Percentiles rank a stretch among this genome's conserved stretches.
phyloP scores from a whole-genome alignment of 192 early-diverging fungal species.

The Entomortierella lignicola region DNA sequence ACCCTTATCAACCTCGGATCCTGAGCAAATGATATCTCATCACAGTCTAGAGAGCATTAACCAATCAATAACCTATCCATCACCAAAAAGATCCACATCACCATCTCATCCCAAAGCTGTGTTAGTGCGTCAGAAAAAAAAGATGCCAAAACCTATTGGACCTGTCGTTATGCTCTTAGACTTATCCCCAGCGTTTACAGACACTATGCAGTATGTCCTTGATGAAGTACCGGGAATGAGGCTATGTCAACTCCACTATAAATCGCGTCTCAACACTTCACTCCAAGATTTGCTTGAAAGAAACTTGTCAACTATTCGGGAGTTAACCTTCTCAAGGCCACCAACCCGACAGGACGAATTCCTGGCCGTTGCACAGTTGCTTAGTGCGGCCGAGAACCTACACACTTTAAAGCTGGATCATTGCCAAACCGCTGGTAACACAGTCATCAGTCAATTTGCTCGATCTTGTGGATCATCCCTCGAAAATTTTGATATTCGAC shows the following conservation, averaged over 20 bases:
- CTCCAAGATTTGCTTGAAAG: slow-evolving; percentile 3
- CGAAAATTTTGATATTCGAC: slow-evolving; percentile 21
- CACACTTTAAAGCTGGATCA: slow-evolving; percentile 9
- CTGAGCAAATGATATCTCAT: neutral
- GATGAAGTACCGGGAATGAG: slow-evolving; percentile 32
- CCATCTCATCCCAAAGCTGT: slow-evolving; percentile 19
- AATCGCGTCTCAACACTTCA: slow-evolving; percentile 8
- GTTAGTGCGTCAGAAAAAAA: slow-evolving; percentile 26
- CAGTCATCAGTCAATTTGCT: slow-evolving; percentile 15
- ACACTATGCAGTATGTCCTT: slow-evolving; percentile 18
- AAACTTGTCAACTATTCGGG: slow-evolving; percentile 4
- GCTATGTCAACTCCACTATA: slow-evolving; percentile 23
- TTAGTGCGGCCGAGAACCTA: neutral
- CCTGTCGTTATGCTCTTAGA: slow-evolving; percentile 39
- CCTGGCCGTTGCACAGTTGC: slow-evolving; percentile 18
- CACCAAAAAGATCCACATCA: neutral
- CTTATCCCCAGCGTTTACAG: slow-evolving; percentile 1
- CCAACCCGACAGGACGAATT: slow-evolving; percentile 13
- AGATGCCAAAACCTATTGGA: slow-evolving; percentile 4
- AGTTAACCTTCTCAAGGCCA: slow-evolving; percentile 14
- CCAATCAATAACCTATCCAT: neutral
- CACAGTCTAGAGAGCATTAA: too few relatives aligned
- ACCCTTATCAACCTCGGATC: neutral
- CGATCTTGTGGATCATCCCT: slow-evolving; percentile 19
- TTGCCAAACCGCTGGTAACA: slow-evolving; percentile 17